A percentile compares a stretch with the other conserved stretches of the same genome.
Evolutionary conservation across 805 yeast genomes (phyloP).

Genomic region (Candida xiaguanensis): DNA sequence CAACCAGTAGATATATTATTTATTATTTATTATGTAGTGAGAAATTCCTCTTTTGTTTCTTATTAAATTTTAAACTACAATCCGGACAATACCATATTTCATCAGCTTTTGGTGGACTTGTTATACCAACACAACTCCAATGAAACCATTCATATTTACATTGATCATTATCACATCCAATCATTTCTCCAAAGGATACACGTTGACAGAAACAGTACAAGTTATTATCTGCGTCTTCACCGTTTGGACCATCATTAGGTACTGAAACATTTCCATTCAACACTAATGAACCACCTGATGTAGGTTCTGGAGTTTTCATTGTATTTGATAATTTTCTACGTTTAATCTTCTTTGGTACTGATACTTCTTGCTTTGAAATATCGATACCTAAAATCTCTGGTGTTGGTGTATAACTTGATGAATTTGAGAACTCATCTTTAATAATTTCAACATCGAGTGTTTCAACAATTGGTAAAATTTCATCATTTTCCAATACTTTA

Average conservation of each 20-base stretch:
- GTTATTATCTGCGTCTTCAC: slow-evolving; percentile 44
- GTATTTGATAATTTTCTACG: slow-evolving; percentile 18
- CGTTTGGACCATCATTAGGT: slow-evolving; percentile 16
- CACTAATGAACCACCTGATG: slow-evolving; percentile 10
- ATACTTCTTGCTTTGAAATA: neutral
- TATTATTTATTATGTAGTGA: neutral
- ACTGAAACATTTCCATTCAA: slow-evolving; percentile 11
- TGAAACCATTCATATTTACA: slow-evolving; percentile 96
- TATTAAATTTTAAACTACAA: slow-evolving; percentile 51
- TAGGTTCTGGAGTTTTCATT: slow-evolving; percentile 10
- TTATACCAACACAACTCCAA: slow-evolving; percentile 88
- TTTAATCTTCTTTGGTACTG: slow-evolving; percentile 19
- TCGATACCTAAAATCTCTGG: slow-evolving; percentile 17
- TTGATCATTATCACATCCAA: slow-evolving; percentile 89
- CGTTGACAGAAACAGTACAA: slow-evolving; percentile 90
- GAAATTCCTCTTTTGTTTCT: slow-evolving; percentile 29
- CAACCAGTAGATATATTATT: no score
- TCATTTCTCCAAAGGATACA: slow-evolving; percentile 95
- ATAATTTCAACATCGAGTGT: slow-evolving; percentile 16
- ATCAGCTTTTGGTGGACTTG: slow-evolving; percentile 83
- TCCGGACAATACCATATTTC: slow-evolving; percentile 86
- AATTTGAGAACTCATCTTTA: slow-evolving; percentile 13
- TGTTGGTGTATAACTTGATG: slow-evolving; percentile 26
- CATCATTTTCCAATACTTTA: slow-evolving; percentile 71
- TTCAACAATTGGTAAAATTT: slow-evolving; percentile 62